Percentiles rank a stretch among this genome's conserved stretches.
Evolutionary conservation across 768 basidiomycete species (phyloP).

Genomic region (Pleurotus platypus): DNA sequence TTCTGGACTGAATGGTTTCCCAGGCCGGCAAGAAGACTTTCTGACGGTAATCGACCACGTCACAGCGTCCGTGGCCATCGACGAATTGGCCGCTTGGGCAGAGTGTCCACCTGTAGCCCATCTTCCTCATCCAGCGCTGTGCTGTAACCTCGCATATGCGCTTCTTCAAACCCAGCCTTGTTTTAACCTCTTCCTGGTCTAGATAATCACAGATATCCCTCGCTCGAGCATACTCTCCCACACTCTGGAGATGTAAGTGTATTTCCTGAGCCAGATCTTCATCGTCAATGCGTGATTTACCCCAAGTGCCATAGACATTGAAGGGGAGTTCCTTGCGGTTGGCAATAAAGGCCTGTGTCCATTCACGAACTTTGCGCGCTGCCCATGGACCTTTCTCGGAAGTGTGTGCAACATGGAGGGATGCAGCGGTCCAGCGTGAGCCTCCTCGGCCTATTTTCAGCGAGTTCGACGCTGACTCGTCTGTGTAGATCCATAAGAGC

Average conservation of each 20-base stretch:
- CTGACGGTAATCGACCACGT: conserved; percentile 27
- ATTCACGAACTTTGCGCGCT: conserved; percentile 13
- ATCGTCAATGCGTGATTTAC: conserved; percentile 11
- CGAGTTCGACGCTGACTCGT: neutral
- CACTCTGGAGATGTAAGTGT: conserved; percentile 11
- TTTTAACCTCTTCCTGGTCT: conserved; percentile 11
- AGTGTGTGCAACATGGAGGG: conserved; percentile 1
- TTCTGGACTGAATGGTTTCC: conserved; percentile 6
- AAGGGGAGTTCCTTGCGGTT: conserved; percentile 12
- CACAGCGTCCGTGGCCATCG: conserved; percentile 29
- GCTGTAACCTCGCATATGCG: conserved; percentile 15
- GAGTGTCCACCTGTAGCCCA: conserved; percentile 13
- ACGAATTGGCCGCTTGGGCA: conserved; percentile 21
- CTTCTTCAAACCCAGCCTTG: conserved; percentile 10
- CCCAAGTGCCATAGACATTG: neutral
- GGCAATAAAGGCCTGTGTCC: conserved; percentile 15
- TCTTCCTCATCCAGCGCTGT: conserved; percentile 16
- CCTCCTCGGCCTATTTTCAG: neutral
- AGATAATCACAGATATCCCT: conserved; percentile 15
- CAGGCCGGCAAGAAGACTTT: conserved; percentile 17
- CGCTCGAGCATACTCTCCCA: conserved; percentile 16
- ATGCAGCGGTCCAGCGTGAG: conserved; percentile 8
- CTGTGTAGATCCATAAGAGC: conserved; percentile 7
- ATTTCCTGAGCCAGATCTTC: conserved; percentile 21
- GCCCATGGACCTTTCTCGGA: neutral